A percentile compares a stretch with the other conserved stretches of the same genome.
phyloP scores from a whole-genome alignment of 208 protist genomes.

The Trypanosoma congolense region DNA sequence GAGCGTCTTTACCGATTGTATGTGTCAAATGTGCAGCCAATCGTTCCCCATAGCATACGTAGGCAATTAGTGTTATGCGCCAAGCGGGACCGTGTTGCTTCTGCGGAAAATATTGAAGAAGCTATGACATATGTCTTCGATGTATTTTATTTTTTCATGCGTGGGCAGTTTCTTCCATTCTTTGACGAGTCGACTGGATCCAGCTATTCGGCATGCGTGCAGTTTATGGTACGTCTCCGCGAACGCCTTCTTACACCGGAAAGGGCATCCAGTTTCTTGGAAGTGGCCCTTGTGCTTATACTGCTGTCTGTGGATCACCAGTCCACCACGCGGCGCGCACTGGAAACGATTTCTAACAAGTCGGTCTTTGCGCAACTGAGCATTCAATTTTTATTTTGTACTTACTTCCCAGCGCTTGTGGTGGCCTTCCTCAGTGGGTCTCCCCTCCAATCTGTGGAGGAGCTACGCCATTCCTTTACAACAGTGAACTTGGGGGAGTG shows the following conservation, averaged over 20 bases:
- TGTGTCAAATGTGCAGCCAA: conserved; percentile 3
- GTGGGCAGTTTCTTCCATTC: conserved; percentile 21
- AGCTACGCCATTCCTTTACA: conserved; percentile 9
- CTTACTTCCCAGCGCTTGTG: conserved; percentile 14
- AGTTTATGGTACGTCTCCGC: conserved; percentile 14
- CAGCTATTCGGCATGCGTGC: conserved; percentile 20
- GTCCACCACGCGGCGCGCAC: background rate
- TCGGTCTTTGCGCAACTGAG: background rate
- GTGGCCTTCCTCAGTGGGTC: conserved; percentile 20
- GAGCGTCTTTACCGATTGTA: conserved; percentile 15
- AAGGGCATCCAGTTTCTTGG: conserved; percentile 7
- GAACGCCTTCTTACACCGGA: conserved; percentile 15
- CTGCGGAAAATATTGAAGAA: conserved; percentile 2
- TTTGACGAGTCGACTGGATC: conserved; percentile 5
- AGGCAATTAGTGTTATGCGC: conserved; percentile 11
- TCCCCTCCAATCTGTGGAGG: conserved; percentile 19
- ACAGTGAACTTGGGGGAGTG: conserved; percentile 1
- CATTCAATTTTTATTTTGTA: conserved; percentile 16
- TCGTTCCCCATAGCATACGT: conserved; percentile 11
- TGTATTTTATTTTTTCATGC: conserved; percentile 24
- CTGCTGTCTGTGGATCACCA: conserved; percentile 13
- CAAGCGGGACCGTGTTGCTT: conserved; percentile 3
- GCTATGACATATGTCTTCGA: conserved; percentile 17
- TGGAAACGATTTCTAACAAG: conserved; percentile 2
- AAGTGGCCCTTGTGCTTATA: conserved; percentile 15